Evolutionary conservation across 768 basidiomycete genomes (phyloP).

Genomic region (Kwoniella pini): DNA sequence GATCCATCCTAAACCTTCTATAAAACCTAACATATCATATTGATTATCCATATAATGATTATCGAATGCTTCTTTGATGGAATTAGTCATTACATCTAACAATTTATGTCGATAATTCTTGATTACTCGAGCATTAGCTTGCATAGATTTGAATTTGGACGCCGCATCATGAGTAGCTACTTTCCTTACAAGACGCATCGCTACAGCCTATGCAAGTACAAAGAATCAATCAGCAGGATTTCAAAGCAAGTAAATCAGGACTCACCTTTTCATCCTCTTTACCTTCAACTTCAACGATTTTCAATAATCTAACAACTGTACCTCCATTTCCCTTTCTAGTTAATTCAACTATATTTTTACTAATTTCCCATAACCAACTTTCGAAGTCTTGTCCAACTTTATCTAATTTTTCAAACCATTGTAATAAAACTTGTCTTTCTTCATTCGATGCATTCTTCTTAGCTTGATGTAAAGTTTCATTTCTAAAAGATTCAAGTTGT

Average conservation of each 20-base stretch:
- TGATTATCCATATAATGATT: conserved; percentile 66
- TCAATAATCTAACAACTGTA: conserved; percentile 87
- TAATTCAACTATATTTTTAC: conserved; percentile 56
- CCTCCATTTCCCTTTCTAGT: conserved; percentile 75
- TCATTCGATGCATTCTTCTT: conserved; percentile 65
- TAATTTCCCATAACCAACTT: conserved; percentile 68
- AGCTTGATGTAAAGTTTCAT: conserved; percentile 91
- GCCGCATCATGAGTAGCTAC: conserved; percentile 89
- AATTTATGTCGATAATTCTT: conserved; percentile 95
- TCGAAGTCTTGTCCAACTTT: conserved; percentile 80
- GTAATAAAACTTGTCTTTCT: conserved; percentile 60
- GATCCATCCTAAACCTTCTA: conserved; percentile 80
- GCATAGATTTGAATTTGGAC: conserved; percentile 87
- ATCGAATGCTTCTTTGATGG: conserved; percentile 72
- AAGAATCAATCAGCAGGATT: not conserved
- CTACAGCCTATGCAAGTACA: conserved; percentile 69
- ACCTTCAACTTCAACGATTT: conserved; percentile 91
- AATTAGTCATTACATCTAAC: conserved; percentile 72
- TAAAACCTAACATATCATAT: conserved; percentile 69
- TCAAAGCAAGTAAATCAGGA: not conserved
- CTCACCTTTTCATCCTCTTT: conserved; percentile 88
- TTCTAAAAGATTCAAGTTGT: conserved; percentile 88
- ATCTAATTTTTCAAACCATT: conserved; percentile 83
- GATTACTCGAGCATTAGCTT: conserved; percentile 85
- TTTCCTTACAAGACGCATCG: conserved; percentile 90